Evolutionary conservation across 2,329 filamentous ascomycete species (phyloP).

Genomic region (Fusarium mundagurra): DNA sequence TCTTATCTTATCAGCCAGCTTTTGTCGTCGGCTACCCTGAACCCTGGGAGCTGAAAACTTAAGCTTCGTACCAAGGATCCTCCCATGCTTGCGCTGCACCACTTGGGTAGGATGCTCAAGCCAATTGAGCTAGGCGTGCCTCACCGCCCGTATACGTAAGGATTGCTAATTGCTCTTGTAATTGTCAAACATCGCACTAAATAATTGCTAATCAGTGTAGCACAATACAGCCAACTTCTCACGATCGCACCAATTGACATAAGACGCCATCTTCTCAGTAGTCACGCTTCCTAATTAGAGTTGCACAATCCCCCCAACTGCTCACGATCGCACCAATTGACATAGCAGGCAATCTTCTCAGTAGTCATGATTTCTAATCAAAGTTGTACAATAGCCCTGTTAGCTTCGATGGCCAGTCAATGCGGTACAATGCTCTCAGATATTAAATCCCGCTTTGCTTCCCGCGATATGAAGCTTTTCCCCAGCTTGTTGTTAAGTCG

Average conservation of each 20-base stretch:
- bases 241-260: neutral
- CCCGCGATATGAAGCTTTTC: no score
- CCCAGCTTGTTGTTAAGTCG: accelerated
- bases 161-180: neutral
- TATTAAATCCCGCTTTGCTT: neutral
- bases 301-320: neutral
- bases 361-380: neutral
- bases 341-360: accelerated
- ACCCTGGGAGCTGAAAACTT: neutral
- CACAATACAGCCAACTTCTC: neutral
- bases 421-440: no score
- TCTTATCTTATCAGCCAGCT: neutral
- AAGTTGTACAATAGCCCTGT: accelerated
- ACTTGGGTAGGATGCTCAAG: neutral
- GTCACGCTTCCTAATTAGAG: no score
- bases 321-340: neutral
- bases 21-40: neutral
- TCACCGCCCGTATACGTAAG: neutral
- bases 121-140: neutral
- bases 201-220: neutral
- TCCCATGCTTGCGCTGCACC: no score
- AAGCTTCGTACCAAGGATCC: neutral
- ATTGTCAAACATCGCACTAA: neutral
- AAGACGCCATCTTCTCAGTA: no score
- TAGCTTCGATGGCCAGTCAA: no score